phyloP scores from a whole-genome alignment of 108 stramenopile genomes.

The Fragilaria crotonensis region DNA sequence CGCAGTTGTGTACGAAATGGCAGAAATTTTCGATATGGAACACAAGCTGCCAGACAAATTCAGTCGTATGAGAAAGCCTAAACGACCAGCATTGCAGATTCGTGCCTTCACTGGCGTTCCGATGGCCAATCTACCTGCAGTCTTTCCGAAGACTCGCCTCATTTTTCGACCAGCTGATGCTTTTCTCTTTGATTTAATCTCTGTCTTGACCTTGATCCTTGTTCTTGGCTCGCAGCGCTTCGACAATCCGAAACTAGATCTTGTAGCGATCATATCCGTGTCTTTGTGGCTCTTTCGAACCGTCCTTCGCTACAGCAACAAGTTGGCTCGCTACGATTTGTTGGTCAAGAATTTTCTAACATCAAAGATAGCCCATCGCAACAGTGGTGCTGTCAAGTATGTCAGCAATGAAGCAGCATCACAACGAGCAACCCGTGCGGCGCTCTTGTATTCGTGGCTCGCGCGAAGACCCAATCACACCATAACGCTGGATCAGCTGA shows the following conservation, averaged over 20 bases:
- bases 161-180: conserved; percentile 81
- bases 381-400: conserved; percentile 66
- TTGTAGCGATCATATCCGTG: conserved; percentile 65
- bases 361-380: conserved; percentile 63
- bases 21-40: conserved; percentile 73
- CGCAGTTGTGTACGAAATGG: conserved; percentile 48
- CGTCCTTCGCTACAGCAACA: conserved; percentile 75
- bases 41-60: conserved; percentile 17
- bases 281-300: conserved; percentile 57
- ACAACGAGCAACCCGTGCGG: conserved; percentile 54
- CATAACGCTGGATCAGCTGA: background rate
- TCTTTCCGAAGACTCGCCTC: conserved; percentile 68
- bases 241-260: conserved; percentile 64
- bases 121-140: conserved; percentile 74
- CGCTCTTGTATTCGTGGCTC: conserved; percentile 35
- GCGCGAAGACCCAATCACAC: conserved; percentile 6
- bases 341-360: conserved; percentile 81
- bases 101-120: conserved; percentile 66
- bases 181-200: conserved; percentile 65
- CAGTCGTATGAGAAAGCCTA: conserved; percentile 22
- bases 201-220: conserved; percentile 40
- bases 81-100: conserved; percentile 50
- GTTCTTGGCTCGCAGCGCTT: conserved; percentile 54
- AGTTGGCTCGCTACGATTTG: conserved; percentile 76
- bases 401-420: conserved; percentile 53